phyloP scores from a whole-genome alignment of 2,329 filamentous ascomycete genomes.

The Apiospora marii region DNA sequence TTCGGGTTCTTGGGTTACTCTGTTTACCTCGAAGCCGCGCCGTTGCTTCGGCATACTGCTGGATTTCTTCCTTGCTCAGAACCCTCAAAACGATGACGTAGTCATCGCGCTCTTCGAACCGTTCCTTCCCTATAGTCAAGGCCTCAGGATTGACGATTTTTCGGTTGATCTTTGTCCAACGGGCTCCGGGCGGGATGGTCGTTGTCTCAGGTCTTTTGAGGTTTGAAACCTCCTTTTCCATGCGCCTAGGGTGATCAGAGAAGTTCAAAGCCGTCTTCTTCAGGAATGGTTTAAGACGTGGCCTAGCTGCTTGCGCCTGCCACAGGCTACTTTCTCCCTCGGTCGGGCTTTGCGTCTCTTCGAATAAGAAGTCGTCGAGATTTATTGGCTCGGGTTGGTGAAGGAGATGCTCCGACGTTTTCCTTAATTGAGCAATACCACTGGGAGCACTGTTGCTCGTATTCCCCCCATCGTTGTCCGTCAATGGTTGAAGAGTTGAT shows the following conservation, averaged over 20 bases:
- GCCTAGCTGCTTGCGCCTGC: background rate
- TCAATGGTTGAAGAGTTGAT: no score
- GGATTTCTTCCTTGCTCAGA: constrained; percentile 86
- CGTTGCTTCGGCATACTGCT: constrained; percentile 83
- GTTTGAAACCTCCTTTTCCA: constrained; percentile 88
- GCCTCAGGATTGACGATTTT: constrained; percentile 90
- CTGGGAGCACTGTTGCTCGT: no score
- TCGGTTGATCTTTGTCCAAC: constrained; percentile 93
- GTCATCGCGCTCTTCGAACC: constrained; percentile 88
- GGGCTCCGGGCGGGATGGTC: constrained; percentile 78
- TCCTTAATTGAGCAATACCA: no score
- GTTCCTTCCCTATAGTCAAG: constrained; percentile 83
- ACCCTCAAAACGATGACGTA: constrained; percentile 93
- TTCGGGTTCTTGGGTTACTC: no score
- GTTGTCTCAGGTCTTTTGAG: constrained; percentile 88
- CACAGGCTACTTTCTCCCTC: background rate
- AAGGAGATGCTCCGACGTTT: no score
- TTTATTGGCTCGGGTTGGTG: no score
- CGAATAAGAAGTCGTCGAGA: no score
- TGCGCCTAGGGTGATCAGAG: constrained; percentile 86
- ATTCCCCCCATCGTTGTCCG: no score
- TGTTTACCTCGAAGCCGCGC: constrained; percentile 67
- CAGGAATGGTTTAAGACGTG: constrained; percentile 81
- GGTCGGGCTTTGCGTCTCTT: background rate
- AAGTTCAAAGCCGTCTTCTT: constrained; percentile 84